Percentiles rank a stretch among this genome's conserved stretches.
Evolutionary conservation across 345 rosid genomes (phyloP).

Genomic region (Populus tremula): DNA sequence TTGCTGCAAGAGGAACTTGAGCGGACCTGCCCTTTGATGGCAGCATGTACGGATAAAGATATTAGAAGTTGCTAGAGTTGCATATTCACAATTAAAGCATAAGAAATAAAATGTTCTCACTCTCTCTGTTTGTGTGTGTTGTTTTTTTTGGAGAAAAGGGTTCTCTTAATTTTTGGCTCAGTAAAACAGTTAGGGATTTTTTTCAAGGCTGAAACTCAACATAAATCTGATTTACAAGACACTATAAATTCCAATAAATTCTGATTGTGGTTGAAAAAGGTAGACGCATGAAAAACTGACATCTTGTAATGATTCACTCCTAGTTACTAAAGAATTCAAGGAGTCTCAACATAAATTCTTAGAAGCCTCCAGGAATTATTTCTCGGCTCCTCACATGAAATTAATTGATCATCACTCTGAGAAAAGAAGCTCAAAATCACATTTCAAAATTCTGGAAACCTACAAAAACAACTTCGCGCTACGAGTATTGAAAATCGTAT

Average conservation of each 20-base stretch:
- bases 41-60: neutral
- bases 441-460: neutral
- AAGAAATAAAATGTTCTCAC: too few relatives aligned
- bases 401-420: neutral
- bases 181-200: neutral
- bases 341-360: neutral
- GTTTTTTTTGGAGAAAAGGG: too few relatives aligned
- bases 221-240: neutral
- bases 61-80: neutral
- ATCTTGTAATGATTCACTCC: neutral
- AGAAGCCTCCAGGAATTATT: neutral
- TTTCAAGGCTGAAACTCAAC: neutral
- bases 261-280: too few relatives aligned
- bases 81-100: neutral
- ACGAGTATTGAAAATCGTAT: neutral
- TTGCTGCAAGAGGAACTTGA: neutral
- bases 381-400: neutral
- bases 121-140: neutral
- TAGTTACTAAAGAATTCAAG: neutral
- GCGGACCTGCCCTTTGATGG: neutral
- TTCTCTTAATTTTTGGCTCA: neutral
- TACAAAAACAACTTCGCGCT: neutral
- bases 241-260: neutral
- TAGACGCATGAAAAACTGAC: neutral
- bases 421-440: neutral